Conservation (phyloP, 176 grass and related monocot genomes). For the Phoenix roebelenii region DNA sequence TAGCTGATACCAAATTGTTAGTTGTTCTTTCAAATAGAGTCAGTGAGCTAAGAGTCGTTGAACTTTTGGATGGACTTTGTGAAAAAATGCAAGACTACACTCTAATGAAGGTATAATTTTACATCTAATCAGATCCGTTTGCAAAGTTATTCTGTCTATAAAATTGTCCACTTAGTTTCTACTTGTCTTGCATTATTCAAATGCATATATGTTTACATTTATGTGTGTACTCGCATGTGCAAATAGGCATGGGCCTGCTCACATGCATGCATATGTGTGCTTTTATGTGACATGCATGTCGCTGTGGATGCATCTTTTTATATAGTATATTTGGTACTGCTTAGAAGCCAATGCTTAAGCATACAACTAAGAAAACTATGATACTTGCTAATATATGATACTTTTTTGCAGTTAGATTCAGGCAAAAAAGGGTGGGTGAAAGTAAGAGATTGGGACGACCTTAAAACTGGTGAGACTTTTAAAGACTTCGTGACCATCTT, state of each 20-base stretch:
- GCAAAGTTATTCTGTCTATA: neutral
- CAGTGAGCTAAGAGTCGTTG: slow-evolving; percentile 84
- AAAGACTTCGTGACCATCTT: too few relatives aligned
- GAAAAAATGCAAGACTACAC: slow-evolving; percentile 97
- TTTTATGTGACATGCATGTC: too few relatives aligned
- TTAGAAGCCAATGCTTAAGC: neutral
- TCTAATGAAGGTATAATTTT: slow-evolving; percentile 45
- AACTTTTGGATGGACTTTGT: slow-evolving; percentile 90
- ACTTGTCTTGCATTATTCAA: too few relatives aligned
- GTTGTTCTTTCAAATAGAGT: slow-evolving; percentile 36
- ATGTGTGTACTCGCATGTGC: too few relatives aligned
- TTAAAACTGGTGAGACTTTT: slow-evolving; percentile 45
- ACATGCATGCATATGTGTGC: too few relatives aligned
- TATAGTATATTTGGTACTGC: neutral
- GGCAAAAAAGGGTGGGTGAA: slow-evolving; percentile 66
- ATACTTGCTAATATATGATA: slow-evolving; percentile 5
- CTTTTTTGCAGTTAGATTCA: slow-evolving; percentile 56
- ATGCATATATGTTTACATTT: too few relatives aligned
- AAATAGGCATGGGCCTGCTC: too few relatives aligned
- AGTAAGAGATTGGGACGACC: slow-evolving; percentile 65
- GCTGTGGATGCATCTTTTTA: neutral
- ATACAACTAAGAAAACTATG: neutral
- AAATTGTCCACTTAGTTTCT: too few relatives aligned
- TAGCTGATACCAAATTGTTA: slow-evolving; percentile 12
- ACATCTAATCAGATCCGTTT: neutral